These are phyloP conservation scores for Rhododendron simsii DNA, from an alignment of 148 eudicot species.

Conservation along the genomic window DNA sequence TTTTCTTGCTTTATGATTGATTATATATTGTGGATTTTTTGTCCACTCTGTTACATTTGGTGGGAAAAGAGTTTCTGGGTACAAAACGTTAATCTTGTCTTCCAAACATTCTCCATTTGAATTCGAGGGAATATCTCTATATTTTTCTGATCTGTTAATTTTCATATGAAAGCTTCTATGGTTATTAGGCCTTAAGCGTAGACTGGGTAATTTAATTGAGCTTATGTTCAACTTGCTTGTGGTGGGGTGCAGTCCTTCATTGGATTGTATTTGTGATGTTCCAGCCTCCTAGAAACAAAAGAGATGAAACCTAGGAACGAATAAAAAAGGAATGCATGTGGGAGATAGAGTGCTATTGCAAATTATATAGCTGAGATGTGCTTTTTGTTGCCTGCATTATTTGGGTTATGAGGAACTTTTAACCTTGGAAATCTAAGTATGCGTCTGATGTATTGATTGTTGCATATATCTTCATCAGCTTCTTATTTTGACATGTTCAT, in stretches of 20 bases:
- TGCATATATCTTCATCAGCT: background rate
- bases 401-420: conserved; percentile 20
- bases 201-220: background rate
- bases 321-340: background rate
- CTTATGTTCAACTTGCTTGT: background rate
- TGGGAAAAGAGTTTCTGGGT: background rate
- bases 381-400: background rate
- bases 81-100: background rate
- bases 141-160: background rate
- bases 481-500: background rate
- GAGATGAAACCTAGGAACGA: background rate
- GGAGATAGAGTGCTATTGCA: background rate
- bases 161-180: background rate
- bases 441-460: background rate
- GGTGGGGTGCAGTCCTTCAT: background rate
- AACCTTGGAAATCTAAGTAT: background rate
- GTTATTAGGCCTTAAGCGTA: background rate
- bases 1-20: background rate
- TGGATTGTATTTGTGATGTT: background rate
- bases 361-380: background rate
- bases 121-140: background rate
- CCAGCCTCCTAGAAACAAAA: background rate
- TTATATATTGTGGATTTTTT: background rate
- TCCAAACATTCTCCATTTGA: background rate
- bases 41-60: background rate